Conservation (phyloP, 768 basidiomycete species). For the Pleurotus citrinopileatus region DNA sequence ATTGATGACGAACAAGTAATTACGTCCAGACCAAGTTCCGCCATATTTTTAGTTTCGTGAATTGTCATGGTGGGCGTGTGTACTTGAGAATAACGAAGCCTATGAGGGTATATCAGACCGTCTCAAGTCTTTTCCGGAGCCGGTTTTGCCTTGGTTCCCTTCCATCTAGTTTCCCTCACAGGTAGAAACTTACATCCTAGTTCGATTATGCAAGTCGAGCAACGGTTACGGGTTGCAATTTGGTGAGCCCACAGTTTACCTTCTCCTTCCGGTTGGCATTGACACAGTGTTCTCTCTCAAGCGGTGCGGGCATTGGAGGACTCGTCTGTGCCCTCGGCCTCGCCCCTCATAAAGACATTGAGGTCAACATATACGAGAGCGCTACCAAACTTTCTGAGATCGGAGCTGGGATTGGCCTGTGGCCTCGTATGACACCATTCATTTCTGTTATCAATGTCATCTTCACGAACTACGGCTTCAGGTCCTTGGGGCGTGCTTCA, state of each 20-base stretch:
- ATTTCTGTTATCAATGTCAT: conserved; percentile 10
- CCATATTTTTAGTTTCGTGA: background rate
- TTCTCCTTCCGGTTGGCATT: too few species aligned
- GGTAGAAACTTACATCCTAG: background rate
- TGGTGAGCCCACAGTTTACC: conserved; percentile 37
- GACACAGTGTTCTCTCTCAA: conserved; percentile 7
- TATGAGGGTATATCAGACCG: background rate
- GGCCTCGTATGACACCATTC: conserved; percentile 35
- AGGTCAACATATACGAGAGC: conserved; percentile 55
- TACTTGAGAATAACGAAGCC: background rate
- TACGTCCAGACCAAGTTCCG: background rate
- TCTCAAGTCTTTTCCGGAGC: background rate
- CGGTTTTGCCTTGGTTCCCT: too few species aligned
- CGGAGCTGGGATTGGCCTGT: conserved; percentile 63
- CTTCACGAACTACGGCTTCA: conserved; percentile 16
- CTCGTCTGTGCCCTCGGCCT: conserved; percentile 44
- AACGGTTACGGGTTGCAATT: conserved; percentile 49
- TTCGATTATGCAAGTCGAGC: conserved; percentile 8
- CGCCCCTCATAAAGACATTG: conserved; percentile 48
- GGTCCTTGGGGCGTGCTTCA: conserved; percentile 49
- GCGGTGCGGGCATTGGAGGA: conserved; percentile 54
- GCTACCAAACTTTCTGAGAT: conserved; percentile 47
- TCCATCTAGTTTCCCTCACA: too few species aligned
- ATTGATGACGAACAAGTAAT: background rate
- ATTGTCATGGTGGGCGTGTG: background rate